phyloP scores from a whole-genome alignment of 768 basidiomycete genomes.

The Xerocomellus amylosporus region DNA sequence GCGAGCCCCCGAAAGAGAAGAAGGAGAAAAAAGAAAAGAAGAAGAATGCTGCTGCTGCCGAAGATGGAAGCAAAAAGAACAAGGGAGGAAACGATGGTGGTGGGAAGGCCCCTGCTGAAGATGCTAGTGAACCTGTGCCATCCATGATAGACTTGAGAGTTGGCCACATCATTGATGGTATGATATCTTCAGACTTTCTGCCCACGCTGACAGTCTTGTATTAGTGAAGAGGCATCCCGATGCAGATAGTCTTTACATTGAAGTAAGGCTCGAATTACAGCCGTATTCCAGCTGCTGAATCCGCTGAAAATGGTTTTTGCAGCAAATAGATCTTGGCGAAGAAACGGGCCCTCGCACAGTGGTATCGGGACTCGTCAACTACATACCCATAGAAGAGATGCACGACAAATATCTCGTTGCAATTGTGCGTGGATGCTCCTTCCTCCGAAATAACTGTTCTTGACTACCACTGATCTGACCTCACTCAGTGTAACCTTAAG shows the following conservation, averaged over 20 bases:
- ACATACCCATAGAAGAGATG: constrained; percentile 95
- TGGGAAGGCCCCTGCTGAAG: constrained; percentile 44
- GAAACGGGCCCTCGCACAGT: constrained; percentile 93
- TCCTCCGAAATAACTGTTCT: not conserved
- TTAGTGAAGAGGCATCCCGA: constrained; percentile 95
- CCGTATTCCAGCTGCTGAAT: not conserved
- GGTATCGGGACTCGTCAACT: constrained; percentile 94
- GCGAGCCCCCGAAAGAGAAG: constrained; percentile 25
- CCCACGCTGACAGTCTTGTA: constrained; percentile 5
- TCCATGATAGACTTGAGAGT: constrained; percentile 98
- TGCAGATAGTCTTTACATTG: constrained; percentile 95
- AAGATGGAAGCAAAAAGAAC: constrained; percentile 39
- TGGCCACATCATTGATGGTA: constrained; percentile 88
- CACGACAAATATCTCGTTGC: constrained; percentile 77
- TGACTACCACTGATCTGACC: not conserved
- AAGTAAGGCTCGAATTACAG: constrained; percentile 45
- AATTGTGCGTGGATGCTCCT: constrained; percentile 51
- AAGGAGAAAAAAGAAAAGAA: constrained; percentile 49
- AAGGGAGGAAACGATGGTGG: constrained; percentile 34
- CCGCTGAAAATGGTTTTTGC: not conserved
- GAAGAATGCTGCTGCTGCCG: constrained; percentile 49
- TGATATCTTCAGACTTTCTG: constrained; percentile 22
- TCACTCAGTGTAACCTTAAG: constrained; percentile 80
- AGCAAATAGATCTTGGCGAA: constrained; percentile 97
- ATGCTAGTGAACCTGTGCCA: constrained; percentile 80